phyloP scores from a whole-genome alignment of 352 stramenopile genomes.

The Globisporangium radiosum region DNA sequence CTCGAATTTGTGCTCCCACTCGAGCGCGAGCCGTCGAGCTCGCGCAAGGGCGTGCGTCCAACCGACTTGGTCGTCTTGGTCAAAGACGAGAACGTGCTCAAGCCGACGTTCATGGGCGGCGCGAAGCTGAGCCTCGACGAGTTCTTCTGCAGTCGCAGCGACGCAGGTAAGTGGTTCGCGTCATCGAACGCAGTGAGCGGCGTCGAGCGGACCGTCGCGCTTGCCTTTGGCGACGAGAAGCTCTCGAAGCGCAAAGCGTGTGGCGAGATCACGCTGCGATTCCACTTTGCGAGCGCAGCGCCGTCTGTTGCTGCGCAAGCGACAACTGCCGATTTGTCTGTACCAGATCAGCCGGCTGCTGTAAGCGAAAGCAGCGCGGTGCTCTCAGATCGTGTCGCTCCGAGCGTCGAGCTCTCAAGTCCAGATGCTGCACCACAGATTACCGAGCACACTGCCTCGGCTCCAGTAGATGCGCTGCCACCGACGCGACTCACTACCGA shows the following conservation, averaged over 20 bases:
- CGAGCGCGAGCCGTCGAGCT: not conserved
- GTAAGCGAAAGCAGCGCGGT: no score
- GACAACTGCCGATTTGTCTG: not conserved
- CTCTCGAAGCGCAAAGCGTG: conserved; percentile 28
- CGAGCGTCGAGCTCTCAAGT: not conserved
- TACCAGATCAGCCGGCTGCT: no score
- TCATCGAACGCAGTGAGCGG: not conserved
- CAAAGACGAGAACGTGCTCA: conserved; percentile 37
- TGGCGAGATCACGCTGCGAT: conserved; percentile 29
- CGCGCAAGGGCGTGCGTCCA: conserved; percentile 13
- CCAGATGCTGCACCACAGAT: not conserved
- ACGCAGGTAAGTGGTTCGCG: conserved; percentile 1
- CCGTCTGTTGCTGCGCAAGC: not conserved
- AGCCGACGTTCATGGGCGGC: conserved; percentile 36
- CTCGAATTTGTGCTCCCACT: conserved; percentile 21
- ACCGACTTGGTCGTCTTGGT: conserved; percentile 26
- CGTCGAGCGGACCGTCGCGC: conserved; percentile 12
- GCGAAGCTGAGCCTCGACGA: conserved; percentile 25
- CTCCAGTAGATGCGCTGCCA: not conserved
- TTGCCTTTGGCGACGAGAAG: conserved; percentile 27
- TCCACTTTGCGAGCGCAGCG: conserved; percentile 16
- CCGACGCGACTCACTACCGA: conserved; percentile 8
- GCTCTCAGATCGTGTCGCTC: not conserved
- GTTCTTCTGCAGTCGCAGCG: conserved; percentile 14
- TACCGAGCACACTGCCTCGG: not conserved